These are phyloP conservation scores for Penicillium sp. DNA, from an alignment of 2,329 filamentous ascomycete species.

Conservation along the genomic window DNA sequence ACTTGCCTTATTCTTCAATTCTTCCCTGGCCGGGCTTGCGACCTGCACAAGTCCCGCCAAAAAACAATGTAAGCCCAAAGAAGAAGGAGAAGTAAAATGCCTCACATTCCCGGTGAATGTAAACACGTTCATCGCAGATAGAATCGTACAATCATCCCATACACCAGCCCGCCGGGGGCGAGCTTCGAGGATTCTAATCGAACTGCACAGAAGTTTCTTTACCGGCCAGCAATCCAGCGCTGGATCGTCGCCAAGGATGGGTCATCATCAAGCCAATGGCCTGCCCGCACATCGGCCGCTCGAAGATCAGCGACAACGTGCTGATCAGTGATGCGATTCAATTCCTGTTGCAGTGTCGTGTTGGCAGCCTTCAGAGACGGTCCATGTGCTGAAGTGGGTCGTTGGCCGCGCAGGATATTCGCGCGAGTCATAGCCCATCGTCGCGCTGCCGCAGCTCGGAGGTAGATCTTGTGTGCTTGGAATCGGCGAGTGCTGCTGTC, in stretches of 20 bases:
- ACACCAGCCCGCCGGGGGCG: neutral
- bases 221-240: constrained; percentile 48
- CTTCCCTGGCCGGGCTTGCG: constrained; percentile 12
- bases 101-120: constrained; percentile 12
- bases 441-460: constrained; percentile 60
- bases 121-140: constrained; percentile 9
- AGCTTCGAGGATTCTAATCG: neutral
- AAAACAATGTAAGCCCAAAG: constrained; percentile 1
- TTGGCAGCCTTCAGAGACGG: constrained; percentile 54
- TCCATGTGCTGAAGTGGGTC: constrained; percentile 52
- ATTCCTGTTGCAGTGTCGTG: constrained; percentile 54
- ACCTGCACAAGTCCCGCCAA: constrained; percentile 23
- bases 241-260: constrained; percentile 58
- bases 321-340: constrained; percentile 60
- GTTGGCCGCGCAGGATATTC: constrained; percentile 56
- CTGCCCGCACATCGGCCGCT: constrained; percentile 57
- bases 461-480: constrained; percentile 63
- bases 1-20: constrained; percentile 14
- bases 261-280: constrained; percentile 66
- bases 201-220: constrained; percentile 3
- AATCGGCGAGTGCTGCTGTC: constrained; percentile 64
- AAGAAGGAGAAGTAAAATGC: constrained; percentile 2
- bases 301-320: constrained; percentile 60
- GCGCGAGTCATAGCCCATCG: constrained; percentile 62
- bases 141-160: constrained; percentile 4